Conservation (phyloP, 371 early-diverging fungal species). For the Mucor sp. region DNA sequence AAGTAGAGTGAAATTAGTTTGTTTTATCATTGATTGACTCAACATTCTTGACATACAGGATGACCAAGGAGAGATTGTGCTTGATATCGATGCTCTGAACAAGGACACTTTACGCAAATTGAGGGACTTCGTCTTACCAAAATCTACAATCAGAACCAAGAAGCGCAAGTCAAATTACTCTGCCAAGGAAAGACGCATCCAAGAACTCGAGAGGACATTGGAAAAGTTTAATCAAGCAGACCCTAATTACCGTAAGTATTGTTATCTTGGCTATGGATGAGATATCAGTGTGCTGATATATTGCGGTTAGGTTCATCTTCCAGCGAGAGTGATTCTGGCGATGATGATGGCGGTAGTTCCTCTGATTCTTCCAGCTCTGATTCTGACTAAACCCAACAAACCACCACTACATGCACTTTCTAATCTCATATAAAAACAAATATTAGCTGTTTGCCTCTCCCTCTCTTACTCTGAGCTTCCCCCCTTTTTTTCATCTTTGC, state of each 20-base stretch:
- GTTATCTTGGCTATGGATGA: background rate
- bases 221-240: background rate
- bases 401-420: background rate
- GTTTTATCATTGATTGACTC: background rate
- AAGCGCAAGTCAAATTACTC: background rate
- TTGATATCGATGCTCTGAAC: conserved; percentile 92
- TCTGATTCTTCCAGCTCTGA: conserved; percentile 13
- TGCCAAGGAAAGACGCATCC: background rate
- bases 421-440: background rate
- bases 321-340: background rate
- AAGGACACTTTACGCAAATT: conserved; percentile 76
- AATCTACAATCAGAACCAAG: background rate
- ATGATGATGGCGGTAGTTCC: conserved; percentile 4
- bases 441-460: background rate
- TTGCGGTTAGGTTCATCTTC: conserved; percentile 3
- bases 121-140: conserved; percentile 71
- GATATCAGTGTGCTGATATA: background rate
- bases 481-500: background rate
- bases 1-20: conserved; percentile 17
- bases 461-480: background rate
- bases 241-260: background rate
- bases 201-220: conserved; percentile 8
- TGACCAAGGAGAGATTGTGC: conserved; percentile 87
- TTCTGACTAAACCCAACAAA: conserved; percentile 7
- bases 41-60: conserved; percentile 16